phyloP scores from a whole-genome alignment of 164 flowering plant genomes.

The Saururus chinensis region DNA sequence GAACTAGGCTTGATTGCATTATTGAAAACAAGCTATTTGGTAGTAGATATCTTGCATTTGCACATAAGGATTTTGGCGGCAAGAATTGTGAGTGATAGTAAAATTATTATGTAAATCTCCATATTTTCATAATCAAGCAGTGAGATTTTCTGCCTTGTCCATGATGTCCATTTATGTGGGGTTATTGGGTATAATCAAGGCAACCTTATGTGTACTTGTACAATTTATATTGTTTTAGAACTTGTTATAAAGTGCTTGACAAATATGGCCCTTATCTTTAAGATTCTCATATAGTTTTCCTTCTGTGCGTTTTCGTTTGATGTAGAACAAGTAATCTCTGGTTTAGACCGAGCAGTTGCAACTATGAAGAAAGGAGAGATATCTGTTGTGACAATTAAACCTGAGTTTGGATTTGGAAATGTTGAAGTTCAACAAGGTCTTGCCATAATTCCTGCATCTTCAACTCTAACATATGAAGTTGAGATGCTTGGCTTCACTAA shows the following conservation, averaged over 20 bases:
- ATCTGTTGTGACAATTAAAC: slow-evolving; percentile 34
- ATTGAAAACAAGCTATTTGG: too few relatives aligned
- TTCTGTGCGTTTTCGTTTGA: neutral
- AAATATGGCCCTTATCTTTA: neutral
- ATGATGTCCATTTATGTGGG: too few relatives aligned
- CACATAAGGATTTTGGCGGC: neutral
- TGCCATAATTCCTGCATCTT: slow-evolving; percentile 40
- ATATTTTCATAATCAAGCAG: neutral
- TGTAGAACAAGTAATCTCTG: slow-evolving; percentile 56
- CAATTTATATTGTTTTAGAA: neutral
- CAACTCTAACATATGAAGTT: slow-evolving; percentile 45
- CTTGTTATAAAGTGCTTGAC: neutral
- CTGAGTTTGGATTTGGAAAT: slow-evolving; percentile 52
- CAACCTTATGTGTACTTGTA: too few relatives aligned
- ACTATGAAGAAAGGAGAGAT: slow-evolving; percentile 65
- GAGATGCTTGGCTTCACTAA: slow-evolving; percentile 52
- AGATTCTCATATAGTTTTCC: neutral
- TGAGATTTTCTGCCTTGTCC: neutral
- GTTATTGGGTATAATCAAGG: too few relatives aligned
- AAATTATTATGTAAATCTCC: neutral
- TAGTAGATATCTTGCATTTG: neutral
- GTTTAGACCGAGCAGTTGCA: slow-evolving; percentile 45
- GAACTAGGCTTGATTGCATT: neutral
- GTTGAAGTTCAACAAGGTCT: slow-evolving; percentile 35
- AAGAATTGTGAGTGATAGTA: neutral